These are phyloP conservation scores for Coemansia reversa DNA, from an alignment of 192 early-diverging fungal species.

Conservation along the genomic window DNA sequence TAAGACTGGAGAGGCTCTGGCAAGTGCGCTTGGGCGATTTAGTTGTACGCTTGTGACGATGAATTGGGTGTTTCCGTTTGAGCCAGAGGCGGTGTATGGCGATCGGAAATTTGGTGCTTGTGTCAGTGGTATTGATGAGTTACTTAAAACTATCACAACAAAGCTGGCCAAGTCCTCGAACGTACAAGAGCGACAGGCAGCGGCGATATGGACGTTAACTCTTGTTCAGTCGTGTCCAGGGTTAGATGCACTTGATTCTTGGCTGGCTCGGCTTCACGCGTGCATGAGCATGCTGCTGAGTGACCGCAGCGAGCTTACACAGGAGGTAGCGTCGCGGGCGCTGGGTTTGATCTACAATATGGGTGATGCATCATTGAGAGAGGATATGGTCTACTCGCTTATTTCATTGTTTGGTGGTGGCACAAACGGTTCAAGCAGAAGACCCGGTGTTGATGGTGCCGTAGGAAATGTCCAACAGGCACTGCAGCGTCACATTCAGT, in stretches of 20 bases:
- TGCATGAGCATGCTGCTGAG: constrained; percentile 73
- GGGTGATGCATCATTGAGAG: constrained; percentile 30
- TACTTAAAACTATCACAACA: constrained; percentile 16
- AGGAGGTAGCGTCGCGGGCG: constrained; percentile 39
- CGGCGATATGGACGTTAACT: constrained; percentile 38
- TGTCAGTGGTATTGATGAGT: constrained; percentile 7
- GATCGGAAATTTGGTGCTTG: constrained; percentile 20
- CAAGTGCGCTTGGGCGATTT: constrained; percentile 40
- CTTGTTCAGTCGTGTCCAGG: constrained; percentile 36
- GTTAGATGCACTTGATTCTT: constrained; percentile 30
- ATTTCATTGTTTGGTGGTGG: constrained; percentile 34
- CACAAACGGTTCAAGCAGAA: constrained; percentile 4
- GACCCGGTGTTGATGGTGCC: constrained; percentile 5
- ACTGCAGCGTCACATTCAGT: constrained; percentile 28
- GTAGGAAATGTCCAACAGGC: constrained; percentile 11
- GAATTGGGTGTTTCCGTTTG: constrained; percentile 33
- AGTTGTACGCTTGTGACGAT: constrained; percentile 28
- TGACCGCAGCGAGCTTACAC: constrained; percentile 71
- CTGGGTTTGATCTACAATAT: constrained; percentile 40
- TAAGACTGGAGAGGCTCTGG: constrained; percentile 78
- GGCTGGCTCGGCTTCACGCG: constrained; percentile 67
- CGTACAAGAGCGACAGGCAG: constrained; percentile 38
- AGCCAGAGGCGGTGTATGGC: constrained; percentile 22
- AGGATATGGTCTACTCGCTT: constrained; percentile 43
- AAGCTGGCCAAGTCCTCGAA: constrained; percentile 30